A percentile compares a stretch with the other conserved stretches of the same genome.
These are phyloP conservation scores for Xylaria sp. DNA, from an alignment of 2,329 filamentous ascomycete genomes.

Conservation along the genomic window DNA sequence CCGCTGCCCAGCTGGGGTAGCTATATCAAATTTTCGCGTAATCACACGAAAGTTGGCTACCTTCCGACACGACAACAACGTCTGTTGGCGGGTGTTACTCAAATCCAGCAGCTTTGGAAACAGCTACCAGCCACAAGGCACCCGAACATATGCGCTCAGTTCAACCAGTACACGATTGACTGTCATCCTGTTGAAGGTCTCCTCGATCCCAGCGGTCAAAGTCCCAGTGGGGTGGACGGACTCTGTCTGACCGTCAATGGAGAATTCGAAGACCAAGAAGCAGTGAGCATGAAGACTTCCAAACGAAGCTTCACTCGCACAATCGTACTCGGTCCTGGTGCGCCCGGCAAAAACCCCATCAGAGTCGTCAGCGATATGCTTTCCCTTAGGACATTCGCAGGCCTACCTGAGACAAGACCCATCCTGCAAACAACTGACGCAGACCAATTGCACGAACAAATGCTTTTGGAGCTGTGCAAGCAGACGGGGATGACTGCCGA, in stretches of 20 bases:
- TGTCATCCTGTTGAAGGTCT: constrained; percentile 69
- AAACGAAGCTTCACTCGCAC: constrained; percentile 77
- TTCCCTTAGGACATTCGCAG: constrained; percentile 60
- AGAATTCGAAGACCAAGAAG: constrained; percentile 72
- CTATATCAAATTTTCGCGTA: constrained; percentile 74
- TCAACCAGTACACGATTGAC: constrained; percentile 75
- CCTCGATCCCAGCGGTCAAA: constrained; percentile 62
- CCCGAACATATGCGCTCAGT: constrained; percentile 60
- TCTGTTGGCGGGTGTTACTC: constrained; percentile 56
- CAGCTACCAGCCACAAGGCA: constrained; percentile 68
- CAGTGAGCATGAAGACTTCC: constrained; percentile 48
- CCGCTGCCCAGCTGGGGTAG: constrained; percentile 57
- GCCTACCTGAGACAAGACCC: constrained; percentile 38
- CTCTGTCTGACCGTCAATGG: constrained; percentile 75
- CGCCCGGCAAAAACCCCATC: constrained; percentile 56
- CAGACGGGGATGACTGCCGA: constrained; percentile 75
- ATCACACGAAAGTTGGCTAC: constrained; percentile 65
- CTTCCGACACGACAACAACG: constrained; percentile 58
- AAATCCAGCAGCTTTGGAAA: constrained; percentile 65
- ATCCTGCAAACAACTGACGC: constrained; percentile 29
- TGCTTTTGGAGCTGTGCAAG: constrained; percentile 69
- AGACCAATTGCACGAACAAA: constrained; percentile 57
- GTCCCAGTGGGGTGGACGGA: constrained; percentile 64
- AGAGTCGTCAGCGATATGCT: constrained; percentile 78
- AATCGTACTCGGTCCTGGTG: constrained; percentile 72